phyloP scores from a whole-genome alignment of 768 basidiomycete species.

The Ramaria rubella region DNA sequence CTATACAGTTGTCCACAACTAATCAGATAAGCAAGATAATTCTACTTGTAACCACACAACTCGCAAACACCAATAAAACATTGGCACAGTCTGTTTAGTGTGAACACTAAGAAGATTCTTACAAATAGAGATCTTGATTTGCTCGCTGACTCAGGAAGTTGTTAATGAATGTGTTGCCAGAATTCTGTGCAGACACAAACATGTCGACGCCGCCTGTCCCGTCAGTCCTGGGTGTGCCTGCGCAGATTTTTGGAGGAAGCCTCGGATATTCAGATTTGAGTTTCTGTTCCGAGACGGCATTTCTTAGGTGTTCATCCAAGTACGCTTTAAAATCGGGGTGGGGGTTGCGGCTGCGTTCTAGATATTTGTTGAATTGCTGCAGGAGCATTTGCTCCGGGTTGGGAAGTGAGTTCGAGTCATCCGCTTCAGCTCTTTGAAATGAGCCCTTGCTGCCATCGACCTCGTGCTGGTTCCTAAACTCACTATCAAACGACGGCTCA shows the following conservation, averaged over 20 bases:
- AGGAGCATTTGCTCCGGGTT: conserved; percentile 60
- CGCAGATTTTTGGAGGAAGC: conserved; percentile 16
- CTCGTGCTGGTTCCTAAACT: conserved; percentile 27
- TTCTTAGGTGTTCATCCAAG: conserved; percentile 25
- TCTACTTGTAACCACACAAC: no score
- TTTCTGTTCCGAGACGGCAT: neutral
- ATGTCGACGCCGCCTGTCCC: conserved; percentile 17
- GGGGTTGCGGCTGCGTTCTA: conserved; percentile 48
- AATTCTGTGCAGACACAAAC: conserved; percentile 18
- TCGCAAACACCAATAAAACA: no score
- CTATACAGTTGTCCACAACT: no score
- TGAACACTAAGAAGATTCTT: no score
- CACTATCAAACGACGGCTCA: conserved; percentile 39
- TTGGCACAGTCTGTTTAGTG: no score
- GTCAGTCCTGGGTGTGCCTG: conserved; percentile 22
- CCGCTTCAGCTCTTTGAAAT: conserved; percentile 6
- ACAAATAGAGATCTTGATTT: conserved; percentile 16
- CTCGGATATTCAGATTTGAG: neutral
- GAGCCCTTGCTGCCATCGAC: neutral
- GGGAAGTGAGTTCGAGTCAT: conserved; percentile 25
- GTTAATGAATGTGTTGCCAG: neutral
- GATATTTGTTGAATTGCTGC: conserved; percentile 50
- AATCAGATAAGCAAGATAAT: no score
- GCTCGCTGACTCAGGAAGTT: conserved; percentile 19
- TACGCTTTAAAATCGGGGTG: conserved; percentile 51